phyloP scores from a whole-genome alignment of 2,329 filamentous ascomycete species.

The Cordyceps cicadae region DNA sequence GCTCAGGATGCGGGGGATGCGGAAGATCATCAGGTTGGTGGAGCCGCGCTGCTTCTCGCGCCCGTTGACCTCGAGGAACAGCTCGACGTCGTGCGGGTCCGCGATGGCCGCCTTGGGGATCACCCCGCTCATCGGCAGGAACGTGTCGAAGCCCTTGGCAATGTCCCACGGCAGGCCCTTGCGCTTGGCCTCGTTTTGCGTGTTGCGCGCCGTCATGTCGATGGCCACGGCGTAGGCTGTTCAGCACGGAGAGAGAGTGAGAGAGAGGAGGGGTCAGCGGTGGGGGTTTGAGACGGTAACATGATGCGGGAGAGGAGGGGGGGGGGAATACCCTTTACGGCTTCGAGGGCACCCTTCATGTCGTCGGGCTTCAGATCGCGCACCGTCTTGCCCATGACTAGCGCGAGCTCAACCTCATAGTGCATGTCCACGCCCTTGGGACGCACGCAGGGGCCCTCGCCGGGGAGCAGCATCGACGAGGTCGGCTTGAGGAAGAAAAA shows the following conservation, averaged over 20 bases:
- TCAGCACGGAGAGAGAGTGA: no score
- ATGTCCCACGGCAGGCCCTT: slow-evolving; percentile 96
- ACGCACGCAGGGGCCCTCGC: slow-evolving; percentile 69
- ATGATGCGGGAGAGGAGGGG: neutral
- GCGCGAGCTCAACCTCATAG: slow-evolving; percentile 89
- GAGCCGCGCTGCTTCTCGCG: slow-evolving; percentile 73
- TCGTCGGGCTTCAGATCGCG: slow-evolving; percentile 70
- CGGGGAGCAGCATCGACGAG: slow-evolving; percentile 73
- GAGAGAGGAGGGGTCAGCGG: neutral
- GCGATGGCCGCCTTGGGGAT: slow-evolving; percentile 74
- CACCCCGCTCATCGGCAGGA: slow-evolving; percentile 75
- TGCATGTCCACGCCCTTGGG: slow-evolving; percentile 80
- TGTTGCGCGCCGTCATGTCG: slow-evolving; percentile 94
- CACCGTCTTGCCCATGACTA: slow-evolving; percentile 77
- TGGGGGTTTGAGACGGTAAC: neutral
- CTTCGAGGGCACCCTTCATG: slow-evolving; percentile 65
- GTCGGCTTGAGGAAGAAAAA: slow-evolving; percentile 99
- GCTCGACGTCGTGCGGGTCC: slow-evolving; percentile 79
- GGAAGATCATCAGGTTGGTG: slow-evolving; percentile 90
- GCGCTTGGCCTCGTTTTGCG: slow-evolving; percentile 93
- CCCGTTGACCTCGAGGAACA: slow-evolving; percentile 79
- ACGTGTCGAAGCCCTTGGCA: slow-evolving; percentile 96
- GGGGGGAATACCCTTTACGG: slow-evolving; percentile 58
- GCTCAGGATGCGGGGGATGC: slow-evolving; percentile 75
- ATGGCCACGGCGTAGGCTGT: slow-evolving; percentile 81